These are phyloP conservation scores for Dittrichia graveolens DNA, from an alignment of 129 eudicot species.

Conservation along the genomic window DNA sequence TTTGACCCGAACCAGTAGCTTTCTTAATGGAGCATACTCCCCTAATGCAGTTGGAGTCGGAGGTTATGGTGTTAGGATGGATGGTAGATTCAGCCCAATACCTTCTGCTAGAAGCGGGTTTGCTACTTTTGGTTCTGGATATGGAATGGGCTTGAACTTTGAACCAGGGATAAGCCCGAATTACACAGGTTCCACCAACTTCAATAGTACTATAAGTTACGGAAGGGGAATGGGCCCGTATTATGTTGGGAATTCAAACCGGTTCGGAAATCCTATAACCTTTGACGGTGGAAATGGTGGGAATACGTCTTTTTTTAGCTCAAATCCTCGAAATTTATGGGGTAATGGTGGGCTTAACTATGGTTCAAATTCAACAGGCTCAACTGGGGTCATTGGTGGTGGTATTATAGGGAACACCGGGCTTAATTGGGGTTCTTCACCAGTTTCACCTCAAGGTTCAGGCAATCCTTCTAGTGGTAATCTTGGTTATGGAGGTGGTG, in stretches of 20 bases:
- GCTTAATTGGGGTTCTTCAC: conserved; percentile 51
- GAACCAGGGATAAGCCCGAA: conserved; percentile 46
- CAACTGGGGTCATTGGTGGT: conserved; percentile 50
- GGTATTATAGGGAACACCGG: conserved; percentile 45
- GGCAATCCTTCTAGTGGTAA: conserved; percentile 39
- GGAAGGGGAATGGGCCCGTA: conserved; percentile 57
- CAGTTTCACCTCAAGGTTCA: conserved; percentile 52
- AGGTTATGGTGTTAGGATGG: conserved; percentile 59
- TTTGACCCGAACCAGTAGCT: conserved; percentile 41
- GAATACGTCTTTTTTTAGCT: conserved; percentile 52
- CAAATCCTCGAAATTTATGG: conserved; percentile 52
- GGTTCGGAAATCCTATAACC: conserved; percentile 41
- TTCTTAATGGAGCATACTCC: conserved; percentile 40
- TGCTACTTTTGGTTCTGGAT: conserved; percentile 44
- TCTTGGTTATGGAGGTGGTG: conserved; percentile 51
- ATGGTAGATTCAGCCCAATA: conserved; percentile 52
- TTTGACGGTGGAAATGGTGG: conserved; percentile 62
- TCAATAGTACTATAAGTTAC: conserved; percentile 30
- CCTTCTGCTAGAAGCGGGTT: conserved; percentile 44
- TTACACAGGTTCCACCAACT: conserved; percentile 41
- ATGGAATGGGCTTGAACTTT: conserved; percentile 53
- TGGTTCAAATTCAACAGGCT: conserved; percentile 44
- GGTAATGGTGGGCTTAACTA: conserved; percentile 48
- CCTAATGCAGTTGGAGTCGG: conserved; percentile 45
- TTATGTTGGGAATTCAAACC: conserved; percentile 45